Evolutionary conservation across 2,329 filamentous ascomycete species (phyloP), one percentile per base, ranked within the genome.

Genomic region (Aspergillus awamori): DNA sequence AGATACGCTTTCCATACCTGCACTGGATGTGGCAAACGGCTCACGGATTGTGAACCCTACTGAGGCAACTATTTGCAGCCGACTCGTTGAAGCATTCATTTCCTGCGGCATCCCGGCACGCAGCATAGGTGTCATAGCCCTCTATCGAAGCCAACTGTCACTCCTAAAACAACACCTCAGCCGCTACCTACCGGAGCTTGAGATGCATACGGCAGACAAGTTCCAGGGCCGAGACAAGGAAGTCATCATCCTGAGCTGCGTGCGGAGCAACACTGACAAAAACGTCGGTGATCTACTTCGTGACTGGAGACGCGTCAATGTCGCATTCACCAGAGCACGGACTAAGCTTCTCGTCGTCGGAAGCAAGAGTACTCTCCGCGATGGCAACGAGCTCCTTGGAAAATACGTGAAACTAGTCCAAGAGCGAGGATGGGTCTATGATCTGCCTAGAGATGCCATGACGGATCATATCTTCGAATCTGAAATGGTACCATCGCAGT

Each of bases 211-310:
- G 0, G 93, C 95, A 3, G 95, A 99, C 77, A 92, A 94, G 48
- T 99, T 97, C 76, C 95, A 99, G 75, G 95, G 95, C 6, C 87
- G 95, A 8, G 95, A 99, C 78, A 99, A 99, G 74, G 93, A 97
- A 72, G 89, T 96, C 2, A 86, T 98, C 0, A 86, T 99, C 13
- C 84, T 99, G 8, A 92, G 87, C 58, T 88, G 96, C 30, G 95
- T 98, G 13, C 86, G 95, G 30, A 94, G 88, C 74, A 99, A 99
- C 70, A 88, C 93, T 22, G 84, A 85, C 1, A 87, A 88, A 64
- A 87, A 85, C 53, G 93, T 99, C n/a, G 95, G 95, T 17, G 95
- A 98, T 58, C 77, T 99, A 49, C 82, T 99, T 28, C 91, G 90
- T 63, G 95, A 99, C 76, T 96, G 93, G 90, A 83, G 95, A 58